Percentiles rank a stretch among this genome's conserved stretches.
Conservation (phyloP, 768 basidiomycete species). For the Kwoniella mangroviensis region DNA sequence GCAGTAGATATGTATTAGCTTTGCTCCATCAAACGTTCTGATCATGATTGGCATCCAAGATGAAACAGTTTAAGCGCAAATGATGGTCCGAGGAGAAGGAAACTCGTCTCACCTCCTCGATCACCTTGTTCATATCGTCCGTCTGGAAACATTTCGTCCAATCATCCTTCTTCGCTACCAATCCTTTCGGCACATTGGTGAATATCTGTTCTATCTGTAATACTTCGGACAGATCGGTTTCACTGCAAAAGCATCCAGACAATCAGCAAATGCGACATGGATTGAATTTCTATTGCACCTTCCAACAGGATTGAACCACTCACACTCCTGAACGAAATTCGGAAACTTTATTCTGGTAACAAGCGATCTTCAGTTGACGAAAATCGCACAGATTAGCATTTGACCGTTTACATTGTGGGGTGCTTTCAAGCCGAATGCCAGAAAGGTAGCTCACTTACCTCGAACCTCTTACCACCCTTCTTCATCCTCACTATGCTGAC, state of each 20-base stretch:
- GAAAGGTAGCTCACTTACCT: no score
- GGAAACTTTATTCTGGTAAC: constrained; percentile 99
- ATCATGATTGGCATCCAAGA: no score
- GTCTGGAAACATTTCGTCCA: constrained; percentile 91
- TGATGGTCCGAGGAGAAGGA: neutral
- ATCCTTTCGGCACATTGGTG: constrained; percentile 93
- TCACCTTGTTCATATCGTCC: constrained; percentile 69
- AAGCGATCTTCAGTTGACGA: constrained; percentile 71
- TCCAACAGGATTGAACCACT: constrained; percentile 46
- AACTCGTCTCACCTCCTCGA: constrained; percentile 69
- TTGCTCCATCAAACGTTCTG: no score
- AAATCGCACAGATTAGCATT: no score
- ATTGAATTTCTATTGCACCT: neutral
- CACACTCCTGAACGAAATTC: constrained; percentile 93
- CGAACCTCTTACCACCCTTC: constrained; percentile 97
- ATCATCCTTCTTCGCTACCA: constrained; percentile 84
- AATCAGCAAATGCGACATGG: no score
- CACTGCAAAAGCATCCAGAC: constrained; percentile 61
- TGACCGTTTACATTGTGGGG: no score
- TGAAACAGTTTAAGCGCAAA: no score
- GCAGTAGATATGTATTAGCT: no score
- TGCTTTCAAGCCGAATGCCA: no score
- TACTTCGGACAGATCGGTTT: constrained; percentile 92
- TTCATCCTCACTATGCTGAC: constrained; percentile 94
- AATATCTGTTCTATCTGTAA: constrained; percentile 96